Evolutionary conservation across 345 rosid species (phyloP).

Genomic region (Ailanthus altissimus): DNA sequence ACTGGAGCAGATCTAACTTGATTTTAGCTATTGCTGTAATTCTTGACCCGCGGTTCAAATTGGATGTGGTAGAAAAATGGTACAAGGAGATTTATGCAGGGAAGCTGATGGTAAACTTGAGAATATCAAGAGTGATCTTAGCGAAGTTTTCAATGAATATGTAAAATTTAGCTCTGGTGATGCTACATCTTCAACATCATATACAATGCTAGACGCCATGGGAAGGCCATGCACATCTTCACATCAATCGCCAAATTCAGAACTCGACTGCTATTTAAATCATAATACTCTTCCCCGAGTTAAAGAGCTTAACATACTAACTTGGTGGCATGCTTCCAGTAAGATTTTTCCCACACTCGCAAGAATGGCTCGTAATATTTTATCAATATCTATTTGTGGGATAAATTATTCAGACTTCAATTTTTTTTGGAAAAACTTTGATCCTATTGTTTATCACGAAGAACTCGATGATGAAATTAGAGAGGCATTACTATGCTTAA

Average conservation of each 20-base stretch:
- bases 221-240: background rate
- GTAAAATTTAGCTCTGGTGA: too few relatives aligned
- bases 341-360: background rate
- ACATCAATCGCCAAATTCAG: background rate
- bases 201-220: background rate
- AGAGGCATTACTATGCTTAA: too few relatives aligned
- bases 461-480: too few relatives aligned
- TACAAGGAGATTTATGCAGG: background rate
- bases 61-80: background rate
- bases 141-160: background rate
- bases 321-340: slow-evolving; percentile 17
- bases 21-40: background rate
- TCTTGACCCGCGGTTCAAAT: slow-evolving; percentile 3
- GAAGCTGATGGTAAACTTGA: background rate
- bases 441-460: too few relatives aligned
- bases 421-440: too few relatives aligned
- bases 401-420: too few relatives aligned
- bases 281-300: background rate
- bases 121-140: background rate
- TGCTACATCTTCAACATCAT: too few relatives aligned
- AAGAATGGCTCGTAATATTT: slow-evolving; percentile 18
- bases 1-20: background rate
- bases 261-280: slow-evolving; percentile 8
- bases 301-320: slow-evolving; percentile 3
- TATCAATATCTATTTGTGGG: slow-evolving; percentile 14